phyloP scores from a whole-genome alignment of 352 stramenopile genomes.

The Pythium chondricola region DNA sequence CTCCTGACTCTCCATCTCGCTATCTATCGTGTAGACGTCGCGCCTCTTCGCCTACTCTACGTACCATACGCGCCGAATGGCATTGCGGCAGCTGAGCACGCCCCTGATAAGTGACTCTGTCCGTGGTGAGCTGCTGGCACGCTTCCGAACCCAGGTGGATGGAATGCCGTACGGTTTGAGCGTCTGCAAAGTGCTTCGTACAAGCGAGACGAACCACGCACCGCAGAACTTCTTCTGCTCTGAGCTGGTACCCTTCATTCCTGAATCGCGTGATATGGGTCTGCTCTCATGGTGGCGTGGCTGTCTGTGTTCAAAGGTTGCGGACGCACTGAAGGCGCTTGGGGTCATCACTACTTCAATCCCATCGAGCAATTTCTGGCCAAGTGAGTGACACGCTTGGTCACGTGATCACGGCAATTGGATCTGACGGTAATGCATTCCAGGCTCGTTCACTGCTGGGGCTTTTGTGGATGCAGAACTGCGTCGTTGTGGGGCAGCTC shows the following conservation, averaged over 20 bases:
- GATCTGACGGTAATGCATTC: not conserved
- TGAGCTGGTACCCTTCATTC: conserved; percentile 62
- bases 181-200: conserved; percentile 37
- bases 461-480: conserved; percentile 44
- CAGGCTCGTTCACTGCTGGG: conserved; percentile 47
- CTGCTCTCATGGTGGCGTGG: no score
- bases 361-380: conserved; percentile 51
- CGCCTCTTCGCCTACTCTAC: conserved; percentile 30
- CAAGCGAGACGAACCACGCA: conserved; percentile 8
- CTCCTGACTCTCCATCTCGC: not conserved
- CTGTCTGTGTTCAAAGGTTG: conserved; percentile 21
- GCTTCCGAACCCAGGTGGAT: conserved; percentile 28
- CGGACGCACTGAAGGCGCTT: conserved; percentile 47
- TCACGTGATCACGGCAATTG: not conserved
- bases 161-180: conserved; percentile 43
- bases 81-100: conserved; percentile 40
- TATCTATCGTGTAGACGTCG: conserved; percentile 16
- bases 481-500: conserved; percentile 33
- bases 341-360: conserved; percentile 33
- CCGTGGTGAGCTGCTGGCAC: conserved; percentile 36
- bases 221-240: conserved; percentile 51
- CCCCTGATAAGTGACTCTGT: conserved; percentile 38
- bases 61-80: conserved; percentile 45
- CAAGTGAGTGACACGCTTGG: conserved; percentile 25
- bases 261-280: no score